Base-by-base conservation (phyloP, 164 flowering plant genomes). In the Umbellularia californica region DNA sequence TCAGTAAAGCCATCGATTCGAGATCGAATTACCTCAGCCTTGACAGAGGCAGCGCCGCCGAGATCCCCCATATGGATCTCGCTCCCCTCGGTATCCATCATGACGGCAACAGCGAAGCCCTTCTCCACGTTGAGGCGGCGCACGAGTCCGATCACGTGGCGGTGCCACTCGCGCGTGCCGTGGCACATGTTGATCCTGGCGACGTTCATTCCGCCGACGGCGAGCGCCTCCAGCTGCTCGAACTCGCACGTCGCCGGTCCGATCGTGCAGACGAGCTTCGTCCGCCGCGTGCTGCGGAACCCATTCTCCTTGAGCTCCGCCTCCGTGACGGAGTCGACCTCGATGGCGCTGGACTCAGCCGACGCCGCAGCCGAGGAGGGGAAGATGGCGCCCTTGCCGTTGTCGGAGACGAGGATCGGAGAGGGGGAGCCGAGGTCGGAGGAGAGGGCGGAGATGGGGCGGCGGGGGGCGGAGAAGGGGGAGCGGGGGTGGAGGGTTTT, bases 71-170 rank as follows among this genome's bases (percentile, higher is more conserved):
- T 94, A 72, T 91, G 98, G 83, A 94, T 91, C 87, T 94, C 97
- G 69, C 97, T 92, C 58, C 98, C 98, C 75, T 94, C 98, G 5
- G 98, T 94, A 71, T 94, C 98, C 98, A 94, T 94, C 97, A 94
- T 94, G 65, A 94, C 85, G 0, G 98, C 98, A 6, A 94, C 96
- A 3, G 98, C 98, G 58, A 64, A 94, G 2, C 98, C 98, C 70
- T 94, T 92, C 85, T 89, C 98, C 35, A 87, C 95, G 70, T 94
- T 94, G 79, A 92, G 78, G 79, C 84, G 80, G 80, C 98, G 74
- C 41, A 94, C 96, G 0, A 86, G 78, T 72, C 87, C 81, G 63
- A 94, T 92, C 33, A 94, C 97, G 0, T 64, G 23, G 7, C 81
- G 79, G 77, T 94, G 98, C 98, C 98, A 94, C 72, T 94, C 97